Evolutionary conservation across 306 rosid species (phyloP).

Genomic region (Vigna reflexopilosa): DNA sequence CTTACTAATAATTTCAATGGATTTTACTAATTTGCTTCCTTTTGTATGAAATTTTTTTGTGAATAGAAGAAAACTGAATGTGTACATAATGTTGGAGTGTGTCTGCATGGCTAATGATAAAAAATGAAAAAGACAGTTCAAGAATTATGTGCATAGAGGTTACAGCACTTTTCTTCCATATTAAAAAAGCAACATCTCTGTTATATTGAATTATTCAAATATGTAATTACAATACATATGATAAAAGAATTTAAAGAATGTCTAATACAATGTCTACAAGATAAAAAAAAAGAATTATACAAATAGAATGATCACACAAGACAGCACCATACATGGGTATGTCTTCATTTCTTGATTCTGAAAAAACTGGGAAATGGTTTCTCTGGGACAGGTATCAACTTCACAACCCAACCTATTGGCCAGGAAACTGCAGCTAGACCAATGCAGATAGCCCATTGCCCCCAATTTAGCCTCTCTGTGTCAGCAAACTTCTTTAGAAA

Average conservation of each 20-base stretch:
- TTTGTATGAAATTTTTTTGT: background rate
- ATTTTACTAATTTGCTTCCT: no score
- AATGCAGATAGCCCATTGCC: slow-evolving; percentile 43
- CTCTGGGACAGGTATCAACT: slow-evolving; percentile 49
- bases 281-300: background rate
- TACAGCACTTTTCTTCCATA: background rate
- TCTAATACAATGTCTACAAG: background rate
- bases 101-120: background rate
- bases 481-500: slow-evolving; percentile 52
- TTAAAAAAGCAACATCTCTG: background rate
- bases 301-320: background rate
- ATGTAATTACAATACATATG: background rate
- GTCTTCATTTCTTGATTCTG: slow-evolving; percentile 2
- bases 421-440: slow-evolving; percentile 42
- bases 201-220: background rate
- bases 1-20: no score
- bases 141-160: background rate
- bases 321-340: background rate
- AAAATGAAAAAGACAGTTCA: background rate
- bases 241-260: background rate
- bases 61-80: background rate
- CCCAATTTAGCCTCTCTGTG: slow-evolving; percentile 49
- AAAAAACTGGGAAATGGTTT: slow-evolving; percentile 38
- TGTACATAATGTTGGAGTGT: background rate
- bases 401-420: slow-evolving; percentile 53